Evolutionary conservation across 306 rosid genomes (phyloP).

Genomic region (Prunus mira): DNA sequence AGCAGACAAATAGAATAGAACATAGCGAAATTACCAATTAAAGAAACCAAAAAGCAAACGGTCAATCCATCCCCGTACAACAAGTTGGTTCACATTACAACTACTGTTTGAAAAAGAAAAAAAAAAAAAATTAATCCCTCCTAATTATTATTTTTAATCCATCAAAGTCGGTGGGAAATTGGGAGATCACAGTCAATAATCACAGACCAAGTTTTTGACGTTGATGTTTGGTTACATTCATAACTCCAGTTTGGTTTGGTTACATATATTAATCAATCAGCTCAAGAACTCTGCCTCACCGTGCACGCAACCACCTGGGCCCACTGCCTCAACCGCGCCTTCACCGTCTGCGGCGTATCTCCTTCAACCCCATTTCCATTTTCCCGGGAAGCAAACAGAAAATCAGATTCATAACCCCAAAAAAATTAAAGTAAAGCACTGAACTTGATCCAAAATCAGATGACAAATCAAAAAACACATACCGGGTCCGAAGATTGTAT

Average conservation of each 20-base stretch:
- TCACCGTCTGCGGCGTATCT: conserved; percentile 77
- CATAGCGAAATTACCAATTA: background rate
- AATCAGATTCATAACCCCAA: background rate
- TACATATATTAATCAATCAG: conserved; percentile 12
- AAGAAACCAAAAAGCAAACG: conserved; percentile 5
- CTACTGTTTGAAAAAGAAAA: background rate
- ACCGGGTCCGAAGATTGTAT: conserved; percentile 51
- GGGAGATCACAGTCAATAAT: conserved; percentile 21
- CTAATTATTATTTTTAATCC: conserved; percentile 7
- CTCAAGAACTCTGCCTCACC: conserved; percentile 53
- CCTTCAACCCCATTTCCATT: conserved; percentile 34
- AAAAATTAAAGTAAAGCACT: too few relatives aligned
- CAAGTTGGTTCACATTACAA: conserved; percentile 9
- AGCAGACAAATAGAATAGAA: conserved; percentile 6
- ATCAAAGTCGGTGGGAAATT: conserved; percentile 23
- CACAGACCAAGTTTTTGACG: conserved; percentile 9
- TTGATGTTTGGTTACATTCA: conserved; percentile 32
- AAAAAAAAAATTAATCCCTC: background rate
- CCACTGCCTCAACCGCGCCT: conserved; percentile 86
- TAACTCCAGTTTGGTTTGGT: conserved; percentile 34
- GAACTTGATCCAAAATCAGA: background rate
- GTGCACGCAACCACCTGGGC: conserved; percentile 98
- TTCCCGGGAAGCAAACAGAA: background rate
- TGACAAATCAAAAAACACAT: background rate
- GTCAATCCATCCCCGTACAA: conserved; percentile 18